Evolutionary conservation across 2,329 filamentous ascomycete genomes (phyloP).

Genomic region (Pseudonectria foliicola): DNA sequence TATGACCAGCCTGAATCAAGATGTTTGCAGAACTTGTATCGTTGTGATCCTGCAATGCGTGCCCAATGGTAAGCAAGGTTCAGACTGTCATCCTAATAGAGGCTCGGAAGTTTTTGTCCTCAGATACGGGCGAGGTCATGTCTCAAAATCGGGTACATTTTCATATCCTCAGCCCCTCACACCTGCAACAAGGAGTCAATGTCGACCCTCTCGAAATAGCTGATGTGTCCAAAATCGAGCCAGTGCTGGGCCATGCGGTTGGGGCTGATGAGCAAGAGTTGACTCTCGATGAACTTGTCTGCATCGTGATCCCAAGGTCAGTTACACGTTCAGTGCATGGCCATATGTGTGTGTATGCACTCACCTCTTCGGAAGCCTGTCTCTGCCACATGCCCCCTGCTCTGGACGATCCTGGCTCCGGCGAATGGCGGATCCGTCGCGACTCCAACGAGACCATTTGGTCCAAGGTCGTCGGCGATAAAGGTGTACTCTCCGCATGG

Average conservation of each 20-base stretch:
- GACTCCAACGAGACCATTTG: slow-evolving; percentile 54
- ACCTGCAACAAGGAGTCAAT: slow-evolving; percentile 43
- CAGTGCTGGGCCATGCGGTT: slow-evolving; percentile 77
- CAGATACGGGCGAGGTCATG: too few species aligned
- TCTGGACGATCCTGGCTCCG: slow-evolving; percentile 67
- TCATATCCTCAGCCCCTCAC: slow-evolving; percentile 2
- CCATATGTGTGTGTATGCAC: slow-evolving; percentile 25
- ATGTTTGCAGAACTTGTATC: too few species aligned
- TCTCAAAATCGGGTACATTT: too few species aligned
- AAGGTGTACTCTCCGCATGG: slow-evolving; percentile 82
- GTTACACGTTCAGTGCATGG: too few species aligned
- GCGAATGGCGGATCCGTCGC: slow-evolving; percentile 61
- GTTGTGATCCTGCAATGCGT: too few species aligned
- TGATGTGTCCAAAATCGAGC: slow-evolving; percentile 56
- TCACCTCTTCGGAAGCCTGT: slow-evolving; percentile 65
- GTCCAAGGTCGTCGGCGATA: slow-evolving; percentile 68
- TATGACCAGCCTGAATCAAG: too few species aligned
- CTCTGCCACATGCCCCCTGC: slow-evolving; percentile 70
- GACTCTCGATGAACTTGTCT: slow-evolving; percentile 70
- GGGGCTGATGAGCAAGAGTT: slow-evolving; percentile 73
- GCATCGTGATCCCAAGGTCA: too few species aligned
- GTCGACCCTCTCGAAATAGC: slow-evolving; percentile 53
- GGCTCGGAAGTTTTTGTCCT: too few species aligned
- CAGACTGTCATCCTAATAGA: too few species aligned
- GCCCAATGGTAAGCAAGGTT: too few species aligned